Evolutionary conservation across 2,329 filamentous ascomycete species (phyloP).

Genomic region (Monilinia fructigena): DNA sequence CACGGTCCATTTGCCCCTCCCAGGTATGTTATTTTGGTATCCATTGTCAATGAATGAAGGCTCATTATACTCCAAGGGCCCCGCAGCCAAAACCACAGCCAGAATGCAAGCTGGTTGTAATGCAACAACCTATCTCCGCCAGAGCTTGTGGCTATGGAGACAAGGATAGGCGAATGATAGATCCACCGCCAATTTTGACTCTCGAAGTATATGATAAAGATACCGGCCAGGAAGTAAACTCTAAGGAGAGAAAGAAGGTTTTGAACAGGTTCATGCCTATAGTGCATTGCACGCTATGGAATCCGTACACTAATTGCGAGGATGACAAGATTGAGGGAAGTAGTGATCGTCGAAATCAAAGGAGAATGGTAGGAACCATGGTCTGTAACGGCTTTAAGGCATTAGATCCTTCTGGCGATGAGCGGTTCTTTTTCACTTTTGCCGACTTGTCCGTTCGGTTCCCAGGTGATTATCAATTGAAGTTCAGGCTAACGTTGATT

Average conservation of each 20-base stretch:
- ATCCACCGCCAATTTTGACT: constrained; percentile 76
- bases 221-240: neutral
- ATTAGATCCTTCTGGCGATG: constrained; percentile 67
- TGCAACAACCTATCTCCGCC: constrained; percentile 73
- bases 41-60: constrained; percentile 16
- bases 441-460: constrained; percentile 78
- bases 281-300: constrained; percentile 75
- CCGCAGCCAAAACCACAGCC: constrained; percentile 17
- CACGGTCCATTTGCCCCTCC: constrained; percentile 19
- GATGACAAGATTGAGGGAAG: constrained; percentile 64
- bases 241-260: constrained; percentile 12
- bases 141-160: constrained; percentile 82
- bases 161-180: constrained; percentile 76
- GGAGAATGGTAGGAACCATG: constrained; percentile 75
- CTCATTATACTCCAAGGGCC: constrained; percentile 14
- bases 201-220: constrained; percentile 20
- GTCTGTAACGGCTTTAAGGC: constrained; percentile 76
- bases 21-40: constrained; percentile 19
- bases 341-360: constrained; percentile 65
- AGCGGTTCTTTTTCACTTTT: constrained; percentile 85
- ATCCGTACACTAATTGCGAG: constrained; percentile 65
- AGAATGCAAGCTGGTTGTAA: constrained; percentile 13
- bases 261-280: constrained; percentile 18
- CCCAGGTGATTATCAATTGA: constrained; percentile 71
- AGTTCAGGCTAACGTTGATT: constrained; percentile 71